A percentile compares a stretch with the other conserved stretches of the same genome.
Conservation (phyloP, 2,329 filamentous ascomycete genomes). For the Didymosphaeria variabile region DNA sequence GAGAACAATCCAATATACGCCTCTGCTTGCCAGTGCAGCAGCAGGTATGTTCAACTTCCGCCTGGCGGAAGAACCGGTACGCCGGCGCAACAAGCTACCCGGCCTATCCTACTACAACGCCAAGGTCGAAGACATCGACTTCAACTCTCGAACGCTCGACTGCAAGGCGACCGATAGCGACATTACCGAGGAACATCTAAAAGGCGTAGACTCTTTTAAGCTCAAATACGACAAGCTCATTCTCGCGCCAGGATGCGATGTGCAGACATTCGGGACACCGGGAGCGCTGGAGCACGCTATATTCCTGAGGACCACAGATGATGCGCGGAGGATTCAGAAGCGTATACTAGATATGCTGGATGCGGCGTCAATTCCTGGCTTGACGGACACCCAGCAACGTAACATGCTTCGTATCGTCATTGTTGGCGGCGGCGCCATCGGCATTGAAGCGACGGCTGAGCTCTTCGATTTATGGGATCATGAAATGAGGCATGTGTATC, state of each 20-base stretch:
- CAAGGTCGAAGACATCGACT: slow-evolving; percentile 7
- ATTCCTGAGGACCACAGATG: slow-evolving; percentile 4
- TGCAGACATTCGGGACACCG: slow-evolving; percentile 7
- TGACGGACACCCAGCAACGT: slow-evolving; percentile 7
- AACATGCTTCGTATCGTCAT: slow-evolving; percentile 6
- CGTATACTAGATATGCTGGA: slow-evolving; percentile 6
- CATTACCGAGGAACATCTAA: not conserved
- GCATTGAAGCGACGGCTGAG: slow-evolving; percentile 14
- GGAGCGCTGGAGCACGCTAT: slow-evolving; percentile 8
- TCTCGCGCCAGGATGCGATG: slow-evolving; percentile 9
- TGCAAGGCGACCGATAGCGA: slow-evolving; percentile 1
- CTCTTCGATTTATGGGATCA: slow-evolving; percentile 6
- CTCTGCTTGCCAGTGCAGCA: slow-evolving; percentile 2
- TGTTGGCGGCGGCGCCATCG: slow-evolving; percentile 8
- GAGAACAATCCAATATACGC: slow-evolving; percentile 11
- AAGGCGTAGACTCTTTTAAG: not conserved
- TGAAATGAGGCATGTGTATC: slow-evolving; percentile 9
- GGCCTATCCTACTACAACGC: slow-evolving; percentile 12
- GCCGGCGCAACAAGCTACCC: slow-evolving; percentile 6
- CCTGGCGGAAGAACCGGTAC: slow-evolving; percentile 8
- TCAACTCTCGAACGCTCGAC: not conserved
- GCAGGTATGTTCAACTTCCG: slow-evolving; percentile 13
- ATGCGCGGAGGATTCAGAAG: slow-evolving; percentile 7
- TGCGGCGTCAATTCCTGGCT: slow-evolving; percentile 8
- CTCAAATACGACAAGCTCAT: slow-evolving; percentile 11